phyloP scores from a whole-genome alignment of 2,329 filamentous ascomycete species.

The Claviceps maximensis region DNA sequence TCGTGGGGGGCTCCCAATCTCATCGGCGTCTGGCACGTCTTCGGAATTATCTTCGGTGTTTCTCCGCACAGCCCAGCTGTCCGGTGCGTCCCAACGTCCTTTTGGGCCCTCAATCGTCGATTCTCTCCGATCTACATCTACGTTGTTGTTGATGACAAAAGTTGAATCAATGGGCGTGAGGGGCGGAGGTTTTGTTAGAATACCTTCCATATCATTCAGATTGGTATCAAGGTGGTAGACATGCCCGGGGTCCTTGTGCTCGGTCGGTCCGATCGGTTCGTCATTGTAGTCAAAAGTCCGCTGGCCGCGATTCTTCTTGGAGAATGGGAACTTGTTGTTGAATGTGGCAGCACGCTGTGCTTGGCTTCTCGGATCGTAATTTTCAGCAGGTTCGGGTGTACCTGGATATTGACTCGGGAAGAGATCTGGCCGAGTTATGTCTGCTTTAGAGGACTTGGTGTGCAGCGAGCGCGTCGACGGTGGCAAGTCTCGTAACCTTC shows the following conservation, averaged over 20 bases:
- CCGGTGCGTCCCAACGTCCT: conserved; percentile 80
- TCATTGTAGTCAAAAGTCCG: conserved; percentile 38
- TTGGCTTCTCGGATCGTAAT: conserved; percentile 15
- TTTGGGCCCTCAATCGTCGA: conserved; percentile 24
- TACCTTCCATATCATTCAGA: conserved; percentile 81
- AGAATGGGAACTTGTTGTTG: conserved; percentile 50
- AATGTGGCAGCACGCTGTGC: conserved; percentile 35
- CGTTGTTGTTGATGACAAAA: conserved; percentile 31
- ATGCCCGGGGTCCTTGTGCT: conserved; percentile 44
- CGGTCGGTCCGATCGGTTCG: conserved; percentile 47
- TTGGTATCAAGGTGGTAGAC: conserved; percentile 77
- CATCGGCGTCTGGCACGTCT: conserved; percentile 49
- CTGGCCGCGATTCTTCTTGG: conserved; percentile 38
- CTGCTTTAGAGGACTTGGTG: conserved; percentile 33
- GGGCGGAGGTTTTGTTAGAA: conserved; percentile 57
- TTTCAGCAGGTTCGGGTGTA: conserved; percentile 17
- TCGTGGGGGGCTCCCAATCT: conserved; percentile 51
- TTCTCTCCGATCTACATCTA: conserved; percentile 29
- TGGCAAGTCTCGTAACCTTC: conserved; percentile 34
- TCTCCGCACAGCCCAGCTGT: conserved; percentile 88
- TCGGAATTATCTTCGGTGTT: conserved; percentile 51
- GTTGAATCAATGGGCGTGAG: conserved; percentile 56
- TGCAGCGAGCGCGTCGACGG: conserved; percentile 40
- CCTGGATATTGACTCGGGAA: conserved; percentile 20
- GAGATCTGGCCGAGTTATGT: conserved; percentile 28